phyloP scores from a whole-genome alignment of 495 filamentous ascomycete species.

The Pseudevernia furfuracea region DNA sequence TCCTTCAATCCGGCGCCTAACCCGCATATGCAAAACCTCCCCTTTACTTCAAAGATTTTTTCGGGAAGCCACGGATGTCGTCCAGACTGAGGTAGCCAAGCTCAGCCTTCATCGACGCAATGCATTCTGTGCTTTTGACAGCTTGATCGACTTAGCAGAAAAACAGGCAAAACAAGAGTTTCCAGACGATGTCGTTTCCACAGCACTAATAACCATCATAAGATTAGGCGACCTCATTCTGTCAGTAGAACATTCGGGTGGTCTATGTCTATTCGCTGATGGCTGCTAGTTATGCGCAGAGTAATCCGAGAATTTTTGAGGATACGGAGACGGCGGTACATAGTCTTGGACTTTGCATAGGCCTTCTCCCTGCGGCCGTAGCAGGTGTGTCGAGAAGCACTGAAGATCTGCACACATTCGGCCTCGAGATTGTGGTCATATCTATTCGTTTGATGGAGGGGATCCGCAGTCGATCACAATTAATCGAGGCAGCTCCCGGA shows the following conservation, averaged over 20 bases:
- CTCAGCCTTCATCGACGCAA: conserved; percentile 8
- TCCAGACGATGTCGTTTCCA: conserved; percentile 15
- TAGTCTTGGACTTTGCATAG: conserved; percentile 23
- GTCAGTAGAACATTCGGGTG: not conserved
- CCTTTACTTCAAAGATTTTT: conserved; percentile 18
- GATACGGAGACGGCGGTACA: not conserved
- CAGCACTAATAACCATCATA: conserved; percentile 15
- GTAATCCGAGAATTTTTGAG: conserved; percentile 17
- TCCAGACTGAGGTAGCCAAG: conserved; percentile 19
- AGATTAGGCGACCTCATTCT: conserved; percentile 19
- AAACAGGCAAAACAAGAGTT: conserved; percentile 15
- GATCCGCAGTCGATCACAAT: conserved; percentile 6
- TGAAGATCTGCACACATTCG: conserved; percentile 11
- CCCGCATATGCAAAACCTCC: conserved; percentile 14
- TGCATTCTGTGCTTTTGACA: conserved; percentile 16
- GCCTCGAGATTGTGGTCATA: conserved; percentile 19
- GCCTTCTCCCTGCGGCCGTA: conserved; percentile 23
- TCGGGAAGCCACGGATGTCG: conserved; percentile 22
- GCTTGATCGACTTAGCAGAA: conserved; percentile 18
- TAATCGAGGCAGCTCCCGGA: conserved; percentile 13
- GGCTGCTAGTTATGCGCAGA: conserved; percentile 15
- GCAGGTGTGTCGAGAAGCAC: conserved; percentile 9
- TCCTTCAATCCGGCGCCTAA: conserved; percentile 13
- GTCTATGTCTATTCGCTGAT: not conserved
- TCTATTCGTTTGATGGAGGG: conserved; percentile 16